Base-by-base conservation (phyloP, 148 eudicot species). In the Nyssa sinensis region DNA sequence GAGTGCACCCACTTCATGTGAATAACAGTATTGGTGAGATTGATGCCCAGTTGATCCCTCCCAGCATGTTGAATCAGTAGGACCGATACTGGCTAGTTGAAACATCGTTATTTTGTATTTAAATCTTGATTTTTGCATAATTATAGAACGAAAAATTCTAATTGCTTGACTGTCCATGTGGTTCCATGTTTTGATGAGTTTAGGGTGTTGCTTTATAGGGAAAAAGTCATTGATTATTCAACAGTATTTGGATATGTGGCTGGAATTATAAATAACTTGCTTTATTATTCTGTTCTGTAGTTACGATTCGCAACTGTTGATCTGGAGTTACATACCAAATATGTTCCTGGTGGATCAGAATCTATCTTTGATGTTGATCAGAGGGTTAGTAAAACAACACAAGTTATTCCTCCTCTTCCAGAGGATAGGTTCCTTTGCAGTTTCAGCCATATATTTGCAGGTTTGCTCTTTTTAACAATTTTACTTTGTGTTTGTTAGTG, bases 401-500 rank as follows among this genome's bases (percentile, higher is more conserved):
- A 90, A 87, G 88, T 95, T 72, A 77, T 93, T 77, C 93, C 98
- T 80, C 97, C 97, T 55, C 85, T 95, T 66, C 89, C 94, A 44
- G 99, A 92, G 79, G 98, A 95, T 72, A 86, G 90, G 71, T 93
- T 91, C 77, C 94, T 95, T 37, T 90, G 96, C 66, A 58, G 99
- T 75, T 95, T 95, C 81, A 89, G 90, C 86, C 99, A 95, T 82
- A 95, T 95, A 70, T 95, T 95, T 85, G 99, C 98, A 83, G 98
- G 96, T 91, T 72, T 58, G 55, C 49, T 59, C 57, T 67, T 53
- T 24, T 34, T 37, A 21, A 30, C 13, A 76, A 51, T 61, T 72
- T 27, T 35, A 14, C 24, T 32, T 68, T 64, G 29, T 55, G 7
- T 49, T n/a, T 71, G 1, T 55, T 55, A 28, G 62, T 47, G n/a